Evolutionary conservation across 306 rosid genomes (phyloP), one percentile per base, ranked within the genome.

Genomic region (Styphnolobium japonicum): DNA sequence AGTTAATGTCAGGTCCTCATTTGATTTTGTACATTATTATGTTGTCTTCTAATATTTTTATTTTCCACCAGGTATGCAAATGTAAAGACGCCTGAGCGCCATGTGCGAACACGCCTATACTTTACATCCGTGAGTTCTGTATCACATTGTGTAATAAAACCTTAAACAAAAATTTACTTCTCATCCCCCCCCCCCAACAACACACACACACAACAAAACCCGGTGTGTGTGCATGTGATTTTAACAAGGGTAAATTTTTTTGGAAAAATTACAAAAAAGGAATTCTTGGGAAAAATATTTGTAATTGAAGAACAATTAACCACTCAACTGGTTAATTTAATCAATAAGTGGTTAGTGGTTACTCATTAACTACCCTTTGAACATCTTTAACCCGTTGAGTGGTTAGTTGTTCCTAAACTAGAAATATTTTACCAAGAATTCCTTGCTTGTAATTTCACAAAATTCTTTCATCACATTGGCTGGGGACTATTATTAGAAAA

Each of bases 71-170:
- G 98, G 87, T 94, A 94, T 82, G 98, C 98, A 42, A 94, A 94
- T 91, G 98, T 94, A 46, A 94, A 87, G 89, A 86, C 97, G 10
- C 98, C 98, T 3, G 98, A 92, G 56, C 97, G 97, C 73, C 98
- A 94, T 75, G 95, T 94, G 71, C 93, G 98, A 34, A 94, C 98
- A 3, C 97, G 98, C 71, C 88, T 94, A 27, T 94, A 94, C 83
- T 94, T 94, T 78, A 94, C 98, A 76, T 94, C 98, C 9, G 98
- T 92, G 56, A 89, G 98, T 88, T 58, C 18, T 70, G 25, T 70
- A 40, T 51, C 51, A 5, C 64, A 39, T 37, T 71, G 14, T 72
- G 66, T 79, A 51, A 43, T 19, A 36, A 79, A 12, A n/a, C 68
- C 21, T 37, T 39, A 37, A 61, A 39, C 25, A 73, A 19, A 51